phyloP scores from a whole-genome alignment of 116 monocot genomes.

The Posidonia oceanica region DNA sequence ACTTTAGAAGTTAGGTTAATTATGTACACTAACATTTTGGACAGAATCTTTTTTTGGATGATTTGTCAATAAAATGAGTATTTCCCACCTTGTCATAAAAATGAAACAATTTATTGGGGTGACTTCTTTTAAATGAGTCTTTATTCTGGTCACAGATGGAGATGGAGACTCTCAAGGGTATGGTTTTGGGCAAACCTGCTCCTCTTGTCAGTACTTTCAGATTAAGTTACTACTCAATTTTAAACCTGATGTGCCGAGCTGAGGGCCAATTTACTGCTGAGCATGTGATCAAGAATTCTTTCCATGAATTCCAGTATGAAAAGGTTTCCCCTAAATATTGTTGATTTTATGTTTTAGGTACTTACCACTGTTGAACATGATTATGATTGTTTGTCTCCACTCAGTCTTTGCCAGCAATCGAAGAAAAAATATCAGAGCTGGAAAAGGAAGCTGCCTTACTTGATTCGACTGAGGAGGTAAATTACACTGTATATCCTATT shows the following conservation, averaged over 20 bases:
- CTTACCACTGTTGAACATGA: neutral
- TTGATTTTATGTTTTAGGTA: neutral
- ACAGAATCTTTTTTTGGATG: too few relatives aligned
- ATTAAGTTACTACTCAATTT: constrained; percentile 92
- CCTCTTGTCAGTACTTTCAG: constrained; percentile 98
- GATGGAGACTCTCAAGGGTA: constrained; percentile 87
- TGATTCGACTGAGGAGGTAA: constrained; percentile 88
- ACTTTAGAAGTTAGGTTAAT: too few relatives aligned
- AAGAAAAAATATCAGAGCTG: constrained; percentile 53
- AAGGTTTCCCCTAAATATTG: constrained; percentile 40
- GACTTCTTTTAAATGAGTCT: neutral
- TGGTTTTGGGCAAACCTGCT: constrained; percentile 96
- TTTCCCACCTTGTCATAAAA: too few relatives aligned
- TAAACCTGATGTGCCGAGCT: constrained; percentile 91
- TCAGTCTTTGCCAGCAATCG: constrained; percentile 82
- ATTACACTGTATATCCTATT: neutral
- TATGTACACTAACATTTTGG: too few relatives aligned
- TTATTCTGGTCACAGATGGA: constrained; percentile 62
- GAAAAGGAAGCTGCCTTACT: constrained; percentile 82
- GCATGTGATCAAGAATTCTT: constrained; percentile 97
- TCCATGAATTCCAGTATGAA: constrained; percentile 99
- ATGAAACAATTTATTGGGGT: too few relatives aligned
- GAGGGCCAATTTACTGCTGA: constrained; percentile 99
- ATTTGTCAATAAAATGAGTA: too few relatives aligned
- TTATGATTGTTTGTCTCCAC: constrained; percentile 4